A percentile compares a stretch with the other conserved stretches of the same genome.
Conservation (phyloP, 1,284 basidiomycete species). For the Pseudozyma sp. region DNA sequence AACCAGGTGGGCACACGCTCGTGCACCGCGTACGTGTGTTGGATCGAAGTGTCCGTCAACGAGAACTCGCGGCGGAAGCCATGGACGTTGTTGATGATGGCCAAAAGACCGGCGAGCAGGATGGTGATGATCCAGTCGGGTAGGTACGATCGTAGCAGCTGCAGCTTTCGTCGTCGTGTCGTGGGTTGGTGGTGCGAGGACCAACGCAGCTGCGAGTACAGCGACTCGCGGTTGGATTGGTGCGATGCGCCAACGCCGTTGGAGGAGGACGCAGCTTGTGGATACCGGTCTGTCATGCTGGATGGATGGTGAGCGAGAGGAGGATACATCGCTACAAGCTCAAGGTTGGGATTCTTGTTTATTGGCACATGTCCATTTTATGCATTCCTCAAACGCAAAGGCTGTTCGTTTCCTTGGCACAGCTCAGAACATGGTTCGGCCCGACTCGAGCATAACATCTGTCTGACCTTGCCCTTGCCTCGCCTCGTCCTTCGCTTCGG, state of each 20-base stretch:
- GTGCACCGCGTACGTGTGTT: slow-evolving; percentile 79
- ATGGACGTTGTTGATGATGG: slow-evolving; percentile 77
- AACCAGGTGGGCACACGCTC: slow-evolving; percentile 83
- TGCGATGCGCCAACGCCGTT: not conserved
- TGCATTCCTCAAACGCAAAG: too few relatives aligned
- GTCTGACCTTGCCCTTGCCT: too few relatives aligned
- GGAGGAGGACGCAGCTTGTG: slow-evolving; percentile 1
- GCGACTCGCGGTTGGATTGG: slow-evolving; percentile 27
- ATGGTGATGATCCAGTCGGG: slow-evolving; percentile 65
- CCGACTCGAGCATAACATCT: too few relatives aligned
- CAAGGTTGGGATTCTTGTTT: not conserved
- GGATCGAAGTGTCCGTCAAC: slow-evolving; percentile 73
- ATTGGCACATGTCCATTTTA: too few relatives aligned
- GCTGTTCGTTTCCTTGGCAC: too few relatives aligned
- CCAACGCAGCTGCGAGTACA: slow-evolving; percentile 43
- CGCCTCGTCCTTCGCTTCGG: too few relatives aligned
- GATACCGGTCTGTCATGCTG: not conserved
- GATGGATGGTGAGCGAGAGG: not conserved
- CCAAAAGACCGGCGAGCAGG: slow-evolving; percentile 73
- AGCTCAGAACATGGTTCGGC: too few relatives aligned
- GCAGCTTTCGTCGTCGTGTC: slow-evolving; percentile 24
- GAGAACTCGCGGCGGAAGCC: slow-evolving; percentile 79
- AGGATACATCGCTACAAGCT: not conserved
- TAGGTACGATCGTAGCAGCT: slow-evolving; percentile 39
- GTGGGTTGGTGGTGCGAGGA: slow-evolving; percentile 17